These are phyloP conservation scores for Sutorius eximius DNA, from an alignment of 1,284 basidiomycete species.

Conservation along the genomic window DNA sequence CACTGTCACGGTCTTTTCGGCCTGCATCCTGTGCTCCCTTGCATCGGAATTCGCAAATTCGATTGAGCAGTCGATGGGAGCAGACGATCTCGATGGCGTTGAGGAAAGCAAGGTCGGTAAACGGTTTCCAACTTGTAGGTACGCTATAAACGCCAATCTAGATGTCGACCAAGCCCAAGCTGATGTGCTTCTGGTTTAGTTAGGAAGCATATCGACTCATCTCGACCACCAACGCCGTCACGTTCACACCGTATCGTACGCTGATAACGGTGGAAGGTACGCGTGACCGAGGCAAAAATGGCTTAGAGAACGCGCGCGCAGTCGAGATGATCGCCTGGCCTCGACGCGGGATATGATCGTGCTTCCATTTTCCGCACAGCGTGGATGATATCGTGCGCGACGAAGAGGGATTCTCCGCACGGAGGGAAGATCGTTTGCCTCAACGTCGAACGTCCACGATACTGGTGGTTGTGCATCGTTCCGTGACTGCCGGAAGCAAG, in stretches of 20 bases:
- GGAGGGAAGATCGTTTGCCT: constrained; percentile 27
- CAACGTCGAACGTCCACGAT: constrained; percentile 34
- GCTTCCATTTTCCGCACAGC: constrained; percentile 26
- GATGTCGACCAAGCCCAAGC: not conserved
- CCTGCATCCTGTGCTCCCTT: not conserved
- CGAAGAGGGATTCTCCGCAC: constrained; percentile 28
- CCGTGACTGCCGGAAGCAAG: constrained; percentile 1
- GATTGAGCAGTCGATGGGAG: not conserved
- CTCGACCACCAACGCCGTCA: not conserved
- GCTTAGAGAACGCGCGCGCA: constrained; percentile 11
- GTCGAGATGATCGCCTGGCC: not conserved
- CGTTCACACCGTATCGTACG: not conserved
- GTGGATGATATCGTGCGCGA: constrained; percentile 36
- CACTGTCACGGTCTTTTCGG: constrained; percentile 8
- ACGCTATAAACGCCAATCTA: not conserved
- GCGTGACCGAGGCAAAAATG: not conserved
- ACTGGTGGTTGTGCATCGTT: constrained; percentile 12
- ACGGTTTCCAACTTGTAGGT: not conserved
- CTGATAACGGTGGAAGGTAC: constrained; percentile 14
- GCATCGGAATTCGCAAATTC: not conserved
- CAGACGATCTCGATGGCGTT: not conserved
- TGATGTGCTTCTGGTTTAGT: not conserved
- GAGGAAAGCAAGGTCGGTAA: not conserved
- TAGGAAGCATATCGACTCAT: constrained; percentile 6
- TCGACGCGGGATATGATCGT: constrained; percentile 14